Conservation (phyloP, 257 asterid genomes). For the Jacaranda mimosifolia region DNA sequence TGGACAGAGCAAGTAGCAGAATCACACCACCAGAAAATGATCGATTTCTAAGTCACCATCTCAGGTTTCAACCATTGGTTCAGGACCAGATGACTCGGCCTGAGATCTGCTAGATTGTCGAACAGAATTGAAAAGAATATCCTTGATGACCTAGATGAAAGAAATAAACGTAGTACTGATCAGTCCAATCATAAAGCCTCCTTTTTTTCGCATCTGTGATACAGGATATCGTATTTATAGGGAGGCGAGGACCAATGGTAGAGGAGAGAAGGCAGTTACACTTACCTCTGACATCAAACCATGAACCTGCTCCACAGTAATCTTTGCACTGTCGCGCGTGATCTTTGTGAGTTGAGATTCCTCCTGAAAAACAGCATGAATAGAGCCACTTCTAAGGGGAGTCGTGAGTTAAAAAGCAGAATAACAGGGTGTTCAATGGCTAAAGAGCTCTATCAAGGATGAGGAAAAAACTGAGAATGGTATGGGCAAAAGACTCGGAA, state of each 20-base stretch:
- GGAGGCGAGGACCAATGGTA: not conserved
- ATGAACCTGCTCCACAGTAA: constrained; percentile 98
- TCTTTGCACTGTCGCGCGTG: constrained; percentile 93
- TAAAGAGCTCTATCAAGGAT: not conserved
- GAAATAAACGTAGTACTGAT: constrained; percentile 6
- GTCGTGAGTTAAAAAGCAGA: not conserved
- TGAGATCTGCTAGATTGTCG: constrained; percentile 63
- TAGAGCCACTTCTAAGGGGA: constrained; percentile 15
- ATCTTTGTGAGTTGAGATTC: constrained; percentile 95
- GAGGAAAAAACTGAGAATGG: not conserved
- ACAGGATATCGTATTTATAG: not conserved
- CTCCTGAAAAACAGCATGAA: constrained; percentile 61
- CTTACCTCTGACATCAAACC: constrained; percentile 98
- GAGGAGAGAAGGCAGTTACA: constrained; percentile 25
- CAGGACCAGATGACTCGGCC: constrained; percentile 75
- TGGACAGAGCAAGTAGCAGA: not conserved
- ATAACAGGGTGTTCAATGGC: not conserved
- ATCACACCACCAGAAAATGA: constrained; percentile 8
- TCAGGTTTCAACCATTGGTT: constrained; percentile 94
- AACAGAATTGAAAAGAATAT: constrained; percentile 88
- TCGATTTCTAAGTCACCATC: not conserved
- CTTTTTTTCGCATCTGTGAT: not conserved
- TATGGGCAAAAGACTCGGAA: not conserved
- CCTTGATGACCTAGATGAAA: constrained; percentile 82
- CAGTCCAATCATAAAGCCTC: not conserved